Evolutionary conservation across 2,329 filamentous ascomycete species (phyloP).

Genomic region (Allantophomopsis cytisporea): DNA sequence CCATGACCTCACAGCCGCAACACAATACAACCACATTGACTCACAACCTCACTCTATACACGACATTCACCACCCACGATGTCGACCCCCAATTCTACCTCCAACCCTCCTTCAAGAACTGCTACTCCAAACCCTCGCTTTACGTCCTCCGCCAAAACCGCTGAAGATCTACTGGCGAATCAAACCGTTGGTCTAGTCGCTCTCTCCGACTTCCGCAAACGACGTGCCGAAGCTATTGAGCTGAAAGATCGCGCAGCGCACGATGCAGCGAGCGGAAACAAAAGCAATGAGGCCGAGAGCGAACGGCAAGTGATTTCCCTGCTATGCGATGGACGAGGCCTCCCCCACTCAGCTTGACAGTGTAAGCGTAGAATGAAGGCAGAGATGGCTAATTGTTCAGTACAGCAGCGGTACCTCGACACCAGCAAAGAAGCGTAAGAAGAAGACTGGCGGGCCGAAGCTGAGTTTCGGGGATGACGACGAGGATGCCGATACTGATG

Average conservation of each 20-base stretch:
- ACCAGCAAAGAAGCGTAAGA: conserved; percentile 27
- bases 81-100: not conserved
- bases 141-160: conserved; percentile 16
- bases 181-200: conserved; percentile 68
- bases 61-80: too few species aligned
- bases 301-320: too few species aligned
- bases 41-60: too few species aligned
- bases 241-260: conserved; percentile 73
- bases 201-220: conserved; percentile 89
- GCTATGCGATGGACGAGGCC: too few species aligned
- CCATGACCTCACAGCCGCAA: too few species aligned
- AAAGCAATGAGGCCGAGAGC: conserved; percentile 5
- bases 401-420: too few species aligned
- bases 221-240: conserved; percentile 86
- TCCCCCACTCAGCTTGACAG: too few species aligned
- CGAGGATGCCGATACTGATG: conserved; percentile 30
- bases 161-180: conserved; percentile 19
- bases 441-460: conserved; percentile 30
- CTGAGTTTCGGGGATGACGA: conserved; percentile 64
- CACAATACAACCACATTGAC: too few species aligned
- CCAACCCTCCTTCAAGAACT: conserved; percentile 6
- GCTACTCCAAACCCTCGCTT: conserved; percentile 19
- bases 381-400: too few species aligned
- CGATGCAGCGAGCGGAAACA: conserved; percentile 37
- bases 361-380: too few species aligned